Conservation (phyloP, 139 green algal genomes). For the Chlorella vulgaris region DNA sequence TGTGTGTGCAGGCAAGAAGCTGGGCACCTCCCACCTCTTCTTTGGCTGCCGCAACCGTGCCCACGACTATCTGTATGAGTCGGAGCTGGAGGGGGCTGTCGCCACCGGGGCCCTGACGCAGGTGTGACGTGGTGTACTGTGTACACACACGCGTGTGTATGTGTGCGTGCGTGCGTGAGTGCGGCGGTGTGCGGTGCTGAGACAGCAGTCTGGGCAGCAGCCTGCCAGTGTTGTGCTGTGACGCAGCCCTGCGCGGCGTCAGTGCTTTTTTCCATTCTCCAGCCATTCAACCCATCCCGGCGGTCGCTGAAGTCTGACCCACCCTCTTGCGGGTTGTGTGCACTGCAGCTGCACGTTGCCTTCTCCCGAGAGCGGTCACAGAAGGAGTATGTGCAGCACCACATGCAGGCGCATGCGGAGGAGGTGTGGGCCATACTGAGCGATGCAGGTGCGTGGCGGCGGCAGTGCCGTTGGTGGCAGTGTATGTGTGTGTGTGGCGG, state of each 20-base stretch:
- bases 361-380: constrained; percentile 69
- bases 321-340: too few relatives aligned
- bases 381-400: constrained; percentile 92
- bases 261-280: too few relatives aligned
- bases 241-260: too few relatives aligned
- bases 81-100: constrained; percentile 70
- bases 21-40: constrained; percentile 85
- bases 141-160: too few relatives aligned
- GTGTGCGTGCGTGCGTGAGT: too few relatives aligned
- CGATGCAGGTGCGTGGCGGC: background rate
- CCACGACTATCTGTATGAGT: constrained; percentile 88
- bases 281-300: too few relatives aligned
- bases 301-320: too few relatives aligned
- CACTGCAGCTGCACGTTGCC: constrained; percentile 69
- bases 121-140: background rate
- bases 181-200: too few relatives aligned
- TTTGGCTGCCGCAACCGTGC: constrained; percentile 85
- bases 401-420: constrained; percentile 62
- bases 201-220: background rate
- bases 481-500: background rate
- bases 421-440: constrained; percentile 48
- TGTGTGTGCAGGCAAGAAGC: constrained; percentile 1
- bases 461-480: background rate
- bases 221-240: background rate
- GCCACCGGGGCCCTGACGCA: constrained; percentile 63